Evolutionary conservation across 805 yeast species (phyloP), one percentile per base, ranked within the genome.

Genomic region (Ogataea sp.): DNA sequence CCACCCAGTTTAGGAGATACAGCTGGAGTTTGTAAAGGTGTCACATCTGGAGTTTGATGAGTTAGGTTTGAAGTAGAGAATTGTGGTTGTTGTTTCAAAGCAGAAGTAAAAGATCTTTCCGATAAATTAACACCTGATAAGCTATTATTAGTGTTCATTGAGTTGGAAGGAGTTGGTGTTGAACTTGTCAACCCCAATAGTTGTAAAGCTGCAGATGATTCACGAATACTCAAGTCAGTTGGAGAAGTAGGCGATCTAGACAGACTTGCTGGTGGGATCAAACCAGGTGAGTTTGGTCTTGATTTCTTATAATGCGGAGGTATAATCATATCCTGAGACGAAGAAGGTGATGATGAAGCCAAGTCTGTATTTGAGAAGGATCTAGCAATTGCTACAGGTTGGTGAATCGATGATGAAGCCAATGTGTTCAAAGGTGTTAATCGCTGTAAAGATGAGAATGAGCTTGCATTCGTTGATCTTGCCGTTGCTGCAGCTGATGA

Each of bases 231-330:
- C 13, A n/a, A 32, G 20, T 18, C 30, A 14, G 55, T 31, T 34
- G 48, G 33, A 16, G 56, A 43, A 11, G 51, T 47, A 18, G 61
- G 57, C 7, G 61, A 53, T 38, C 48, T 38, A 5, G 50, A 20
- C 13, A 51, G 32, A 4, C 50, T 24, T 2, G 36, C 23, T 24
- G 51, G 46, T 16, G 49, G 49, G 17, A 43, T 37, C 13, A 44
- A 27, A 20, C 52, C 49, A 5, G 78, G 78, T 10, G 74, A 68
- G 53, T 70, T 71, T 20, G 78, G 77, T 45, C 78, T 55, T 27
- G 75, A 68, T 46, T 62, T 67, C 49, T 72, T 72, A 39, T 64
- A 57, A 31, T 64, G 55, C 40, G 66, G 73, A 40, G 63, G 67
- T 4, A 48, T 38, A 7, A 42, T 36, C 2, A 43, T 38, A 18